These are phyloP conservation scores for Colletotrichum orbiculare DNA, from an alignment of 2,329 filamentous ascomycete species.

Conservation along the genomic window DNA sequence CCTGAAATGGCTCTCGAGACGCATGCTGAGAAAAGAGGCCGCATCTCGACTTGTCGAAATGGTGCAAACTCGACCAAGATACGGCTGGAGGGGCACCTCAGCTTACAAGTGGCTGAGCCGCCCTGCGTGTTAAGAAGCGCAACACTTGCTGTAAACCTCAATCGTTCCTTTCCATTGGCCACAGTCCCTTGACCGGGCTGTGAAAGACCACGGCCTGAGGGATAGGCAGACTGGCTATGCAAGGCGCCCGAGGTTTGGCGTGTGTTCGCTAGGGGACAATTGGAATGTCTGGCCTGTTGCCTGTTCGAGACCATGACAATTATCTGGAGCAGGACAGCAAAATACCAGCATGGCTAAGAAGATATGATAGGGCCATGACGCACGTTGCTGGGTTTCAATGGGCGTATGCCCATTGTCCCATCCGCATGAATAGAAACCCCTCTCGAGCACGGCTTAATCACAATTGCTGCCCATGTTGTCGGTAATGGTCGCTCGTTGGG, in stretches of 20 bases:
- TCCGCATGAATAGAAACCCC: constrained; percentile 27
- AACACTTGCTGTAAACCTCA: too few relatives aligned
- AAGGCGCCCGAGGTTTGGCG: constrained; percentile 5
- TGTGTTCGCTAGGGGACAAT: constrained; percentile 22
- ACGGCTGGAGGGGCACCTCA: too few relatives aligned
- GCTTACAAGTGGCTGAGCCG: too few relatives aligned
- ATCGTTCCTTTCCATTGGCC: too few relatives aligned
- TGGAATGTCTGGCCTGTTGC: constrained; percentile 22
- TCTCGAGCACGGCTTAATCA: constrained; percentile 14
- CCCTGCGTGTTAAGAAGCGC: background rate
- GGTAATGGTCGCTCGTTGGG: constrained; percentile 17
- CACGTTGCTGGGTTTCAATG: constrained; percentile 16
- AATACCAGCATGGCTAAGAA: background rate
- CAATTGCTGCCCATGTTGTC: constrained; percentile 7
- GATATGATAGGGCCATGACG: background rate
- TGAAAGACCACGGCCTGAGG: too few relatives aligned
- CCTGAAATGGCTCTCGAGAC: constrained; percentile 20
- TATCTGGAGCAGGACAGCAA: background rate
- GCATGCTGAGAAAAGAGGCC: too few relatives aligned
- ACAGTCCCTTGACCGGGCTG: too few relatives aligned
- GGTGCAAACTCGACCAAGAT: too few relatives aligned
- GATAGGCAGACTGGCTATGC: background rate
- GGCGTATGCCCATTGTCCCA: constrained; percentile 23
- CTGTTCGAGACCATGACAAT: background rate
- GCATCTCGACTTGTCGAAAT: too few relatives aligned